These are phyloP conservation scores for Chalaropsis thielavioides DNA, from an alignment of 2,329 filamentous ascomycete genomes.

Conservation along the genomic window DNA sequence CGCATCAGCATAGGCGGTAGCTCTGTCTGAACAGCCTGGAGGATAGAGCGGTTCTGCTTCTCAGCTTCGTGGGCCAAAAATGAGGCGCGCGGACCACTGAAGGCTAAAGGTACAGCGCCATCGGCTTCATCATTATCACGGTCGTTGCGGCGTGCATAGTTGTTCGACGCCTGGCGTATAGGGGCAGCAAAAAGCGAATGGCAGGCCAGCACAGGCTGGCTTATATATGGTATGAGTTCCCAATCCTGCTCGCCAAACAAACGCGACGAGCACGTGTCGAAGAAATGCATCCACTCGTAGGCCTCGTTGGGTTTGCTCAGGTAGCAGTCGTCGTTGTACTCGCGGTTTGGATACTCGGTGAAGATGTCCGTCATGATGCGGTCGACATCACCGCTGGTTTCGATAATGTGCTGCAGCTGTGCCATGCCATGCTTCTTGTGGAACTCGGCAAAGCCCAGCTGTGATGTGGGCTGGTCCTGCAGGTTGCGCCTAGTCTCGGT, in stretches of 20 bases:
- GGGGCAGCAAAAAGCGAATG: slow-evolving; percentile 79
- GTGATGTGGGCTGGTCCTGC: slow-evolving; percentile 41
- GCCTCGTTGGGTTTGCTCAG: slow-evolving; percentile 75
- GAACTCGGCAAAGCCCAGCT: slow-evolving; percentile 57
- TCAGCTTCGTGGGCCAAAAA: slow-evolving; percentile 67
- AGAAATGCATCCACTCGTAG: slow-evolving; percentile 93
- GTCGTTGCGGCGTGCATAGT: slow-evolving; percentile 28
- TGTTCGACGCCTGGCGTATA: slow-evolving; percentile 32
- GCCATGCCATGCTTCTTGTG: slow-evolving; percentile 59
- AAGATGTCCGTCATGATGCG: slow-evolving; percentile 75
- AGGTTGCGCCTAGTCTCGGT: slow-evolving; percentile 23
- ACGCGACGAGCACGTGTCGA: slow-evolving; percentile 66
- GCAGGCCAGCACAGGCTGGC: slow-evolving; percentile 74
- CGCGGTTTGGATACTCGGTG: slow-evolving; percentile 66
- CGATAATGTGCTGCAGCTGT: slow-evolving; percentile 58
- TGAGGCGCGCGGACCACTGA: slow-evolving; percentile 68
- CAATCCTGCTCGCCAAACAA: slow-evolving; percentile 80
- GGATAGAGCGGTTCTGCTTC: slow-evolving; percentile 60
- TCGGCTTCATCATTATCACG: slow-evolving; percentile 34
- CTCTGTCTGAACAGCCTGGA: slow-evolving; percentile 58
- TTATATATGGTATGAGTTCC: slow-evolving; percentile 79
- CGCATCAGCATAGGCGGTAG: slow-evolving; percentile 59
- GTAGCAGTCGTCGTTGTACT: slow-evolving; percentile 85
- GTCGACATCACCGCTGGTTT: slow-evolving; percentile 65
- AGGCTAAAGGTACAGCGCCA: slow-evolving; percentile 47